phyloP scores from a whole-genome alignment of 768 basidiomycete genomes.

The Leccinum pellstonianum region DNA sequence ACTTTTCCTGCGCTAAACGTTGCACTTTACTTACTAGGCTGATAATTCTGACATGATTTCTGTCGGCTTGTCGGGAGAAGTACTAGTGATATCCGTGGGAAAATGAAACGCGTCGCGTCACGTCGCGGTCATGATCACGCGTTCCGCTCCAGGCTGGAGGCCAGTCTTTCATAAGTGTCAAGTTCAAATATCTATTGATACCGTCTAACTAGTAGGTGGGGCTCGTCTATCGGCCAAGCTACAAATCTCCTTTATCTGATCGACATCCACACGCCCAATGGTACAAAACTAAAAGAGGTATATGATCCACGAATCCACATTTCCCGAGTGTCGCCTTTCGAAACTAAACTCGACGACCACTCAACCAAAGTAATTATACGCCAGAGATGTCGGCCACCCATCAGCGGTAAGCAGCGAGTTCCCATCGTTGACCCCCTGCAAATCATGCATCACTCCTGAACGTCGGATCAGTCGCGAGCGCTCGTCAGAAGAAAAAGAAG shows the following conservation, averaged over 20 bases:
- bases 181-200: neutral
- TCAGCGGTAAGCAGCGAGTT: slow-evolving; percentile 52
- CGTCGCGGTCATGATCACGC: slow-evolving; percentile 28
- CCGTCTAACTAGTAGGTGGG: neutral
- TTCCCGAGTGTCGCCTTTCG: neutral
- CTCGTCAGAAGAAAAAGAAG: slow-evolving; percentile 1
- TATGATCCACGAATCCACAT: neutral
- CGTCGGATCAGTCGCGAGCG: neutral
- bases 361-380: slow-evolving; percentile 47
- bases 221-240: neutral
- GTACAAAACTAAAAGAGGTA: slow-evolving; percentile 14
- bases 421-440: slow-evolving; percentile 53
- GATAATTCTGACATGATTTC: slow-evolving; percentile 44
- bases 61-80: neutral
- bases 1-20: neutral
- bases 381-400: slow-evolving; percentile 55
- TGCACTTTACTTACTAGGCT: slow-evolving; percentile 44
- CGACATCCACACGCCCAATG: too few species aligned
- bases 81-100: neutral
- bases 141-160: neutral
- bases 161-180: neutral
- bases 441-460: slow-evolving; percentile 53
- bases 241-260: neutral
- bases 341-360: neutral
- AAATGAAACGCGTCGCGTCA: slow-evolving; percentile 31